Evolutionary conservation across 768 basidiomycete species (phyloP).

Genomic region (Leccinum truebloodii): DNA sequence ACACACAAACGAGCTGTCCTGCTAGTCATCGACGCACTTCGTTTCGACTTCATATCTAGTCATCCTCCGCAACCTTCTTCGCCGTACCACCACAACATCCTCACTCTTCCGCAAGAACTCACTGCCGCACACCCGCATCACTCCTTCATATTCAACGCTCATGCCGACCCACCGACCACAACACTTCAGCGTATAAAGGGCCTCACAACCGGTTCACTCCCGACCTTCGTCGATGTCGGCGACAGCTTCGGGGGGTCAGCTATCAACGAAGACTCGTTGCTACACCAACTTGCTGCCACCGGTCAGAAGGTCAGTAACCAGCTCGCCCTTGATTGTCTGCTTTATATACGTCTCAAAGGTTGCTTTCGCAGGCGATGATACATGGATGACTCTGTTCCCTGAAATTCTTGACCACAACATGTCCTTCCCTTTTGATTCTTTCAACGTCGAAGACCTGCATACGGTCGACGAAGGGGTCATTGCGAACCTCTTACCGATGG

Average conservation of each 20-base stretch:
- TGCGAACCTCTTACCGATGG: slow-evolving; percentile 76
- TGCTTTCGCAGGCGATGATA: slow-evolving; percentile 96
- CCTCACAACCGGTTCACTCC: slow-evolving; percentile 90
- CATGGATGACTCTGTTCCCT: slow-evolving; percentile 92
- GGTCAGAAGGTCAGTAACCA: slow-evolving; percentile 54
- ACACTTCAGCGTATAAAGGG: slow-evolving; percentile 96
- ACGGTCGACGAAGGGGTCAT: slow-evolving; percentile 93
- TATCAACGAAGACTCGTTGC: slow-evolving; percentile 85
- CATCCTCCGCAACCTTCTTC: slow-evolving; percentile 57
- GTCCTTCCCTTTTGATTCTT: slow-evolving; percentile 89
- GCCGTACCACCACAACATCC: slow-evolving; percentile 75
- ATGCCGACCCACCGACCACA: slow-evolving; percentile 93
- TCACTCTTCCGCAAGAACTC: slow-evolving; percentile 77
- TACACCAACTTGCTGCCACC: slow-evolving; percentile 65
- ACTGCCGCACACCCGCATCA: slow-evolving; percentile 60
- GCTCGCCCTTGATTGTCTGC: not conserved
- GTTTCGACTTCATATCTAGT: slow-evolving; percentile 90
- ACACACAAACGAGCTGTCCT: slow-evolving; percentile 82
- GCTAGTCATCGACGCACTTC: slow-evolving; percentile 88
- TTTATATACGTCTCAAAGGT: slow-evolving; percentile 43
- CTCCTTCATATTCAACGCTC: slow-evolving; percentile 86
- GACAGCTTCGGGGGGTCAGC: slow-evolving; percentile 88
- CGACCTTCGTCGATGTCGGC: slow-evolving; percentile 94
- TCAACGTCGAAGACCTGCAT: slow-evolving; percentile 98
- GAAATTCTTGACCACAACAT: slow-evolving; percentile 68